Conservation (phyloP, 2,329 filamentous ascomycete species). For the Alternaria conjuncta region DNA sequence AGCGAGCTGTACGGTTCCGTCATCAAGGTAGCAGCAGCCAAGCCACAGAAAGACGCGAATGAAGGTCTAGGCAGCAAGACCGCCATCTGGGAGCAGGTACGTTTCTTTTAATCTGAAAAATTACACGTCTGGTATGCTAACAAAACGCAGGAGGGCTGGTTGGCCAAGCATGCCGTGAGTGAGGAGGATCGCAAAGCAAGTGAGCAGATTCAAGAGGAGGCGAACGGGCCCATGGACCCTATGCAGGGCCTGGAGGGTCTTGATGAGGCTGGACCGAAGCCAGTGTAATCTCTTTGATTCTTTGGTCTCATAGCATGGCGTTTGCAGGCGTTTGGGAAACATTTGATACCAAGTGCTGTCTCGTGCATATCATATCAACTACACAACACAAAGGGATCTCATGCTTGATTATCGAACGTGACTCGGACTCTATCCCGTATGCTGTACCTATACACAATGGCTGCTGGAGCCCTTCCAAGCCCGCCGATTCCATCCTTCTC, state of each 20-base stretch:
- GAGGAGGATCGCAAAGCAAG: conserved; percentile 75
- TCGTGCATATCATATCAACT: not conserved
- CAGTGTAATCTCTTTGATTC: conserved; percentile 56
- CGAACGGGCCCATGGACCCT: conserved; percentile 73
- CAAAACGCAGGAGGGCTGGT: conserved; percentile 78
- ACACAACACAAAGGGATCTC: conserved; percentile 30
- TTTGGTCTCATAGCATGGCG: conserved; percentile 17
- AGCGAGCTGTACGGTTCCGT: conserved; percentile 91
- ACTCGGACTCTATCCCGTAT: conserved; percentile 19
- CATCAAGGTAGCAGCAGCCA: conserved; percentile 90
- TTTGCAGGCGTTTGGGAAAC: conserved; percentile 24
- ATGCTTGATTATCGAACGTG: conserved; percentile 30
- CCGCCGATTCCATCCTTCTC: conserved; percentile 9
- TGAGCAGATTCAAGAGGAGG: conserved; percentile 60
- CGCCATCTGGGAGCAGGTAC: conserved; percentile 95
- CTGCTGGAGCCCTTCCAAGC: conserved; percentile 17
- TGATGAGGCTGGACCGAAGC: conserved; percentile 91
- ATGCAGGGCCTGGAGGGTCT: conserved; percentile 96
- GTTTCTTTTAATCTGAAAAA: conserved; percentile 38
- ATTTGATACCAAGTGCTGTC: conserved; percentile 13
- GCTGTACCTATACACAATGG: conserved; percentile 34
- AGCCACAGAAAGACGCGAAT: conserved; percentile 85
- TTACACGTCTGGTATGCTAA: conserved; percentile 16
- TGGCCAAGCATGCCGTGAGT: conserved; percentile 84
- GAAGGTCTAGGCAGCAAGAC: conserved; percentile 92